Evolutionary conservation across 169 alveolate genomes (phyloP).

Genomic region (Perkinsus marinus): DNA sequence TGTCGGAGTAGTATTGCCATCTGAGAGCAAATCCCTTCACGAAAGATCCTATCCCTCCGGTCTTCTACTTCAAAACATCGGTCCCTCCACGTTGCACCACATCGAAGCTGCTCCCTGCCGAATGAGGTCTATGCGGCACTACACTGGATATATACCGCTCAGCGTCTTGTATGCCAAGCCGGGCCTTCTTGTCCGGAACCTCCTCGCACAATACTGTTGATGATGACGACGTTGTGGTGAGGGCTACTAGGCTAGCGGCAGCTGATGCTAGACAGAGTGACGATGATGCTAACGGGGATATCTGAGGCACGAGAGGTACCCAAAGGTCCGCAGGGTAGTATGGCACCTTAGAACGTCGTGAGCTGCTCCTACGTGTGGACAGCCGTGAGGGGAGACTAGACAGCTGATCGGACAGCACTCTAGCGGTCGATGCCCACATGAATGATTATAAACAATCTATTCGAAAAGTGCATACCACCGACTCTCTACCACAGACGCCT

Average conservation of each 20-base stretch:
- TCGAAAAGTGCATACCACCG: no score
- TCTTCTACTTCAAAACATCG: neutral
- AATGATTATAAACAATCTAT: neutral
- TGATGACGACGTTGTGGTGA: neutral
- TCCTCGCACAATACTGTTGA: neutral
- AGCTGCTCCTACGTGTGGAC: neutral
- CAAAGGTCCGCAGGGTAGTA: no score
- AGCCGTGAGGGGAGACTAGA: neutral
- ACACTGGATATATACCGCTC: neutral
- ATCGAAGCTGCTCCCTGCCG: neutral
- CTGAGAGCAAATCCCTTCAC: neutral
- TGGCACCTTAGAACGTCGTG: neutral
- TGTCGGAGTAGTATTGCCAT: neutral
- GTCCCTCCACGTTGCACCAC: neutral
- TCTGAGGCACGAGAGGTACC: neutral
- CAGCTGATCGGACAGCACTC: neutral
- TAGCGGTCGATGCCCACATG: neutral
- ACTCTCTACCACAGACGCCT: no score
- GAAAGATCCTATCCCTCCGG: neutral
- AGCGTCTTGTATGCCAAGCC: neutral
- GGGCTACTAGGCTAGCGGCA: neutral
- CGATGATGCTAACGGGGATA: neutral
- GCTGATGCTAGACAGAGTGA: neutral
- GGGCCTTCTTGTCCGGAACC: neutral
- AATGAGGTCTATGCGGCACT: neutral